phyloP scores from a whole-genome alignment of 345 rosid species.

The Eucalyptus pauciflora region DNA sequence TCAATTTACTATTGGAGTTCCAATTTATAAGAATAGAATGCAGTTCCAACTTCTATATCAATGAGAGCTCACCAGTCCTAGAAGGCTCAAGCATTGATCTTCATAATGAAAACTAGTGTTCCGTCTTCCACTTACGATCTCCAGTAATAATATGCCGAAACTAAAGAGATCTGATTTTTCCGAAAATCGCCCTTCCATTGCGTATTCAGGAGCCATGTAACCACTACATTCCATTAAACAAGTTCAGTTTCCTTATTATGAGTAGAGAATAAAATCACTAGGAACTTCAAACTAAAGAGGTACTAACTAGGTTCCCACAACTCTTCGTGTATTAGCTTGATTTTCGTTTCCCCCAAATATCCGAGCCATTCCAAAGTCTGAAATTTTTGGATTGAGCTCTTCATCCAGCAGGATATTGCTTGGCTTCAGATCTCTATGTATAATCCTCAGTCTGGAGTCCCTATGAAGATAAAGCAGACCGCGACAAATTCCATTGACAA shows the following conservation, averaged over 20 bases:
- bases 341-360: slow-evolving; percentile 18
- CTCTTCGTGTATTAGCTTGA: slow-evolving; percentile 28
- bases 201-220: slow-evolving; percentile 46
- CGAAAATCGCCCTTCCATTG: slow-evolving; percentile 27
- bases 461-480: slow-evolving; percentile 41
- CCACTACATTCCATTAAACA: slow-evolving; percentile 8
- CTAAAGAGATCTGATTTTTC: slow-evolving; percentile 34
- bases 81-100: slow-evolving; percentile 5
- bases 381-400: slow-evolving; percentile 34
- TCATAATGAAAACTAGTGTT: slow-evolving; percentile 12
- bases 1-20: neutral
- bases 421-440: slow-evolving; percentile 38
- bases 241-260: neutral
- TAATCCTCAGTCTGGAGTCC: slow-evolving; percentile 44
- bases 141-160: slow-evolving; percentile 30
- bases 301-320: slow-evolving; percentile 45
- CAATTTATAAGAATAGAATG: neutral
- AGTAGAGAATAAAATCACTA: neutral
- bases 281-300: neutral
- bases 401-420: slow-evolving; percentile 43
- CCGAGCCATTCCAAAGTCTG: slow-evolving; percentile 45
- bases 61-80: slow-evolving; percentile 12
- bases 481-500: slow-evolving; percentile 35
- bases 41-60: neutral
- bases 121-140: slow-evolving; percentile 31